Evolutionary conservation across 305 asterid genomes (phyloP), one percentile per base, ranked within the genome.

Genomic region (Salvia sclarea): DNA sequence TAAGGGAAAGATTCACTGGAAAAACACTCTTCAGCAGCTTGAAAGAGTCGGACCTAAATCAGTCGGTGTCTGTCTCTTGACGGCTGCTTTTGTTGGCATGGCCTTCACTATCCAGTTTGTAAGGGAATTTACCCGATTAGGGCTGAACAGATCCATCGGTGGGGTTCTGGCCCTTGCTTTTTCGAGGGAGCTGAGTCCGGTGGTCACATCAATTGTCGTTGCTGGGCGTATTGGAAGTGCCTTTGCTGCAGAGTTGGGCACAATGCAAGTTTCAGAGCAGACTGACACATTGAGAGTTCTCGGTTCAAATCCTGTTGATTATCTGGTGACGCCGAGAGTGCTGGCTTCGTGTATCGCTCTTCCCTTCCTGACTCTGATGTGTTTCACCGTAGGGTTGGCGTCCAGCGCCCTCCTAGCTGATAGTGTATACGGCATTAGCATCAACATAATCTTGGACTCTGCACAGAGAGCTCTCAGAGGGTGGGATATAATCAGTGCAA

Each of bases 231-330:
- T 94, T 1, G 99, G 99, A 20, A 87, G 97, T 59, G 96, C 99
- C 61, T 94, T 80, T 71, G 97, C 99, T 47, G 99, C 99, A 2
- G 99, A 94, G 74, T 67, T 94, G 55, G 99, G 96, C 53, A 94
- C 97, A 11, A 91, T 94, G 99, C 97, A 94, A 80, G 99, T 94
- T 25, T 94, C 99, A 1, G 99, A 94, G 76, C 99, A 91, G 80
- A 94, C 90, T 0, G 99, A 94, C 80, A 87, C 97, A 0, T 71
- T 94, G 61, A 86, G 97, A 68, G 99, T 94, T 78, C 92, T 94
- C 8, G 97, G 96, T 21, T 59, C 99, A 25, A 70, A 86, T 61
- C 98, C 98, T 0, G 91, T 93, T 43, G 98, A 88, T 70, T 93
- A 93, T 79, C 76, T 93, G 55, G 91, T 93, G 63, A 87, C 95